Conservation (phyloP, 768 basidiomycete species). For the Dioszegia hungarica region DNA sequence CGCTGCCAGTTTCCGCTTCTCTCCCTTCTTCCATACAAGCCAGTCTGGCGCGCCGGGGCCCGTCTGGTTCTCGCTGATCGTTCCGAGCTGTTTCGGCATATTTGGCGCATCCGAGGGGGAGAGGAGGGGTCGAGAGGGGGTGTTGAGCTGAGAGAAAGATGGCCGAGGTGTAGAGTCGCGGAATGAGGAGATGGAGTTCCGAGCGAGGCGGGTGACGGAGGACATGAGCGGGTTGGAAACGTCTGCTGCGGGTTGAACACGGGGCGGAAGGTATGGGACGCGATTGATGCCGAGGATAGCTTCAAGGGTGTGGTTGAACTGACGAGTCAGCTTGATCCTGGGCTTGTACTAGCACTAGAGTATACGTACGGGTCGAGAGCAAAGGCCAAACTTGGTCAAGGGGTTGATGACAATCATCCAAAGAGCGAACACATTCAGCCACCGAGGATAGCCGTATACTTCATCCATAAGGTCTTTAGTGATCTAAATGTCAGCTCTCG, state of each 20-base stretch:
- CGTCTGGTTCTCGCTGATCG: not conserved
- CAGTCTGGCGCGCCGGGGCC: not conserved
- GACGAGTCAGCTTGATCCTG: constrained; percentile 10
- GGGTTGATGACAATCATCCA: constrained; percentile 65
- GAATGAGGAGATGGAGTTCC: constrained; percentile 4
- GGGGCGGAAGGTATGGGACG: constrained; percentile 3
- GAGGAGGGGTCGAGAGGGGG: not conserved
- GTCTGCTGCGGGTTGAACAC: constrained; percentile 2
- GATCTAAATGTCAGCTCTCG: constrained; percentile 54
- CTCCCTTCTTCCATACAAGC: not conserved
- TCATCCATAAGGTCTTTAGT: constrained; percentile 66
- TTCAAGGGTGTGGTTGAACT: constrained; percentile 80
- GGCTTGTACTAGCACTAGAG: not conserved
- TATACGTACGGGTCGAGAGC: constrained; percentile 65
- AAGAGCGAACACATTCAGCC: constrained; percentile 67
- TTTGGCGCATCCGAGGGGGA: not conserved
- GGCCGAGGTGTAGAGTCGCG: not conserved
- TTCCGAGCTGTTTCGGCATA: not conserved
- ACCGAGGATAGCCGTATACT: constrained; percentile 62
- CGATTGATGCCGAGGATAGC: constrained; percentile 57
- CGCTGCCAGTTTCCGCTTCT: not conserved
- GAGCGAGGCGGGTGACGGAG: constrained; percentile 1
- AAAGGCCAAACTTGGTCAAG: constrained; percentile 76
- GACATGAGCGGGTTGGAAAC: constrained; percentile 1
- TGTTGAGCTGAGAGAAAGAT: not conserved